Evolutionary conservation across 805 yeast genomes (phyloP).

Genomic region (Kazachstania taianensis): DNA sequence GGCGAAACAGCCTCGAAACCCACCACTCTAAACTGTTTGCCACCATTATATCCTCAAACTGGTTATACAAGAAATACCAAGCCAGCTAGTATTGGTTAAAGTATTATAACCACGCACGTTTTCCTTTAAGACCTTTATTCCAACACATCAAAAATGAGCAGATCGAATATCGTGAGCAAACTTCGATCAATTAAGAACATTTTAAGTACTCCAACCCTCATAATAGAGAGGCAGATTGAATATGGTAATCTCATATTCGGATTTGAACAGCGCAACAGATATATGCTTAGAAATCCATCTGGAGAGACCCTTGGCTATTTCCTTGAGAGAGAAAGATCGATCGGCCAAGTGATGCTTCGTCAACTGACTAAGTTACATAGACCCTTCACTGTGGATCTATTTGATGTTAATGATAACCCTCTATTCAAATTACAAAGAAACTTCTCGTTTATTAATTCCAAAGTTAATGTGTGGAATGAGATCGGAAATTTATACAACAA

Average conservation of each 20-base stretch:
- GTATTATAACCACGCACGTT: too few relatives aligned
- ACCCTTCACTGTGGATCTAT: slow-evolving; percentile 69
- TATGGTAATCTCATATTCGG: slow-evolving; percentile 80
- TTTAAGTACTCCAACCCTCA: slow-evolving; percentile 70
- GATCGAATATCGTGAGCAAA: slow-evolving; percentile 1
- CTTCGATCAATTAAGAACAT: slow-evolving; percentile 21
- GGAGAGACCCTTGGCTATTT: slow-evolving; percentile 75
- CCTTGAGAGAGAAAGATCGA: slow-evolving; percentile 70
- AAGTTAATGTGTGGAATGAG: slow-evolving; percentile 39
- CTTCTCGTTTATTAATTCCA: slow-evolving; percentile 82
- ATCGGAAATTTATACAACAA: slow-evolving; percentile 25
- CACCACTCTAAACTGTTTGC: too few relatives aligned
- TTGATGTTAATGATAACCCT: slow-evolving; percentile 51
- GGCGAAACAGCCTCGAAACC: too few relatives aligned
- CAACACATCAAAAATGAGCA: not conserved
- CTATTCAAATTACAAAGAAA: slow-evolving; percentile 66
- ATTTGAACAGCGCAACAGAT: slow-evolving; percentile 82
- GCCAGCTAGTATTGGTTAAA: too few relatives aligned
- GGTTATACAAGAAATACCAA: too few relatives aligned
- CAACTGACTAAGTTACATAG: slow-evolving; percentile 80
- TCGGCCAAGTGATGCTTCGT: slow-evolving; percentile 60
- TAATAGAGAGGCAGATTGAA: slow-evolving; percentile 82
- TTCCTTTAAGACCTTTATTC: too few relatives aligned
- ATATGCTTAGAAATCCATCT: slow-evolving; percentile 57
- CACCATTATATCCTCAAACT: too few relatives aligned